Base-by-base conservation (phyloP, 2,329 filamentous ascomycete species). In the Verticillium albo-atrum region DNA sequence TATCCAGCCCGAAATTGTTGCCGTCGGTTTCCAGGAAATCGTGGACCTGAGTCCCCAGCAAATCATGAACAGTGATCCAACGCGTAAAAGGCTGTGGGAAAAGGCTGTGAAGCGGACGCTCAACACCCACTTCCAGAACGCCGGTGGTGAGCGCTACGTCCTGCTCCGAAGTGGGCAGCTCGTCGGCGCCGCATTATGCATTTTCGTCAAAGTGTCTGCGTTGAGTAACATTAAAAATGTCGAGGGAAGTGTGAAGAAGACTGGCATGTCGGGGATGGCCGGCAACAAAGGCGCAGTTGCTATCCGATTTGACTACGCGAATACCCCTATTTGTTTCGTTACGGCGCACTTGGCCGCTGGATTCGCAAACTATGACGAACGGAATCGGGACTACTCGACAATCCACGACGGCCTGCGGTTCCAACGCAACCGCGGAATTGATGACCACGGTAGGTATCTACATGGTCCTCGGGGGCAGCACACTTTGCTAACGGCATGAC, bases 281-380 rank as follows among this genome's bases (percentile, higher is more conserved):
- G 95, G 95, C 25, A 99, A 99, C 77, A 99, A 99, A 77, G 95
- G 95, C 20, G 95, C 95, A 1, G 96, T 97, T 55, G 95, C 93
- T 2, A 97, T 99, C 67, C 89, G 95, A 4, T 90, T 99, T 74
- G 94, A 98, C 63, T 97, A 92, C 69, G 93, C 91, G 28, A 96
- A 90, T 69, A 98, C 94, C 2, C 90, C 90, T 2, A 85, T 99
- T 28, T 98, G 95, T 73, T 94, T 99, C 63, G 91, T 99, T 27
- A 99, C 95, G 25, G 95, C 95, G 23, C 95, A 99, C 83, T 78
- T 99, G 71, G 95, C 95, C 30, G 95, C 95, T 60, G 95, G 95
- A 0, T 98, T 98, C 74, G 86, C 91, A 64, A 99, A 99, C 70
- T 97, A 97, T 70, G 94, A 98, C 63, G 95, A 99, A 72, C 82